Conservation (phyloP, 2,329 filamentous ascomycete species). For the Colletotrichum nymphaeae region DNA sequence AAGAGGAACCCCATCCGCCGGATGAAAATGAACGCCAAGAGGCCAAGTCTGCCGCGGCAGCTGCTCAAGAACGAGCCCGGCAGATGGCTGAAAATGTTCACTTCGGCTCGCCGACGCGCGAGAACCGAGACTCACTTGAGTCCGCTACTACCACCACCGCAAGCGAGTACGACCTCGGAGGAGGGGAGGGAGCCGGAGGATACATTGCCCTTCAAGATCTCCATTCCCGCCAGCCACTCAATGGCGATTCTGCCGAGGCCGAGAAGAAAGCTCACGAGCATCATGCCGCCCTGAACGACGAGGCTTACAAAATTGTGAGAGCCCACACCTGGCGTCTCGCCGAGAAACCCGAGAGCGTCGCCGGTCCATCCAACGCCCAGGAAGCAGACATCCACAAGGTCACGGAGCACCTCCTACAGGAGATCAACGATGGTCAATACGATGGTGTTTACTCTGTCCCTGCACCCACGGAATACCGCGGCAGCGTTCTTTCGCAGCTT, state of each 20-base stretch:
- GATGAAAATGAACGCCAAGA: constrained; percentile 39
- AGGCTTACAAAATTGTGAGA: constrained; percentile 56
- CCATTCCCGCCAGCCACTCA: constrained; percentile 28
- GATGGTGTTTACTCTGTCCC: constrained; percentile 56
- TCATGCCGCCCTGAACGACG: constrained; percentile 44
- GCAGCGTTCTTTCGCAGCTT: constrained; percentile 58
- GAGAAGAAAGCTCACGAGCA: constrained; percentile 39
- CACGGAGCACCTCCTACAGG: constrained; percentile 37
- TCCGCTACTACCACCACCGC: constrained; percentile 46
- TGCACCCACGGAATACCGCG: constrained; percentile 54
- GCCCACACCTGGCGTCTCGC: constrained; percentile 50
- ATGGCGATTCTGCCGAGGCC: constrained; percentile 13
- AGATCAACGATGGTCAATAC: constrained; percentile 52
- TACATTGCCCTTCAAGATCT: constrained; percentile 48
- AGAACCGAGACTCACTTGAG: constrained; percentile 50
- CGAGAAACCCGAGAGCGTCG: not conserved
- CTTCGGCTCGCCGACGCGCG: constrained; percentile 48
- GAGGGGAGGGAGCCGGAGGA: constrained; percentile 35
- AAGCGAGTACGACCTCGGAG: constrained; percentile 41
- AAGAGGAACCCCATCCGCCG: constrained; percentile 13
- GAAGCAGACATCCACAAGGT: constrained; percentile 3
- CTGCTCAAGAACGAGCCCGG: constrained; percentile 56
- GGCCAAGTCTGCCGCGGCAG: constrained; percentile 47
- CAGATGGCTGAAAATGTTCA: constrained; percentile 54
- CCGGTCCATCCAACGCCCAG: constrained; percentile 28